Percentiles rank a stretch among this genome's conserved stretches.
phyloP scores from a whole-genome alignment of 1,284 basidiomycete species.

The Bondarzewia mesenterica region DNA sequence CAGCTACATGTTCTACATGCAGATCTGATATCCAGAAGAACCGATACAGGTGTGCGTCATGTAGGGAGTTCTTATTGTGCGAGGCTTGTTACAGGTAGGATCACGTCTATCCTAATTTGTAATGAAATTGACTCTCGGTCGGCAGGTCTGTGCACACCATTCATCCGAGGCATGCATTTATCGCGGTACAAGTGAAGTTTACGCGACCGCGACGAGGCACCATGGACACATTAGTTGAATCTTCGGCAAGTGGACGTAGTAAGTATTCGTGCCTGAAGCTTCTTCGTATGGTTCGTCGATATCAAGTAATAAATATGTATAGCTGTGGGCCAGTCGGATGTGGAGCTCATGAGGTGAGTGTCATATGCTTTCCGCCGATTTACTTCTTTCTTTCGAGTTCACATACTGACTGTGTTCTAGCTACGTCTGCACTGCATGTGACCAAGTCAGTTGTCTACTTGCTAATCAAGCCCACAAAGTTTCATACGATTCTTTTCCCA shows the following conservation, averaged over 20 bases:
- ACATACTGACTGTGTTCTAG: no score
- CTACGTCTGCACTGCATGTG: neutral
- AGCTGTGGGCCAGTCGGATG: no score
- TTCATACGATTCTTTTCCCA: neutral
- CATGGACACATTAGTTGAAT: neutral
- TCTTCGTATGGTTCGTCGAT: no score
- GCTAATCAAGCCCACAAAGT: neutral
- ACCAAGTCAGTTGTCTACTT: neutral
- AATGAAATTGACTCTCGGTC: conserved; percentile 17
- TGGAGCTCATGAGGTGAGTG: no score
- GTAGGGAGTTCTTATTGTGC: conserved; percentile 74
- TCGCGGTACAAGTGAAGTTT: conserved; percentile 63
- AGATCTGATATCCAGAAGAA: conserved; percentile 48
- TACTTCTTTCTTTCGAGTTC: no score
- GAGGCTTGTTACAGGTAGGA: conserved; percentile 68
- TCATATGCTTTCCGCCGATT: no score
- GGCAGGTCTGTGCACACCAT: conserved; percentile 63
- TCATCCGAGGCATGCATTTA: conserved; percentile 81
- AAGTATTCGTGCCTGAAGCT: neutral
- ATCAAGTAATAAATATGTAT: no score
- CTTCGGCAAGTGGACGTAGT: neutral
- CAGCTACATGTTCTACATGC: conserved; percentile 74
- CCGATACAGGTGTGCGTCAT: conserved; percentile 80
- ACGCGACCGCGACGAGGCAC: conserved; percentile 21
- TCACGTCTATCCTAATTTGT: conserved; percentile 16